Conservation (phyloP, 306 rosid genomes). For the Sphenostylis stenocarpa region DNA sequence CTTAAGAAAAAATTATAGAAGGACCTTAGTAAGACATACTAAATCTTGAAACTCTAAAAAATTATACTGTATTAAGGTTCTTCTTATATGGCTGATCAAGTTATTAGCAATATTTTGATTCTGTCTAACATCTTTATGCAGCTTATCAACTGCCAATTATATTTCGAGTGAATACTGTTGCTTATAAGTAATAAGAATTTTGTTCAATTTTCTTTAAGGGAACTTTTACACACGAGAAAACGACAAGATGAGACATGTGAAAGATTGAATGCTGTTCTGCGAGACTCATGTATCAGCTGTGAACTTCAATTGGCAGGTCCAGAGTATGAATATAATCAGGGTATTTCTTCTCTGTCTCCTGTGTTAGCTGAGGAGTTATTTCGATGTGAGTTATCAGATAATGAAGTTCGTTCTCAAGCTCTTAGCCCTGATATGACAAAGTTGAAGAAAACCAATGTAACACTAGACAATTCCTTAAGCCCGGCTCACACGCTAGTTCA, state of each 20-base stretch:
- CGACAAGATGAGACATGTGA: conserved; percentile 59
- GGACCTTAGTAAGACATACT: not conserved
- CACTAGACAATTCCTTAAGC: conserved; percentile 68
- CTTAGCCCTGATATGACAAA: conserved; percentile 64
- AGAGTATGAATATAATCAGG: conserved; percentile 55
- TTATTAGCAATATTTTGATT: conserved; percentile 5
- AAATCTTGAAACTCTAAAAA: not conserved
- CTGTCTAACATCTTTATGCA: not conserved
- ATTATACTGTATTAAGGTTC: not conserved
- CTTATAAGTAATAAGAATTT: not conserved
- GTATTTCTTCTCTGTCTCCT: conserved; percentile 56
- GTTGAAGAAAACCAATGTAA: conserved; percentile 55
- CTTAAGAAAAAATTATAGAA: too few species aligned
- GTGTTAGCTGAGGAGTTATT: conserved; percentile 59
- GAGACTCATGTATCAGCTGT: conserved; percentile 62
- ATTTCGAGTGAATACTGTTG: conserved; percentile 14
- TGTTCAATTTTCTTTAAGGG: conserved; percentile 47
- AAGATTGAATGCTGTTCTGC: conserved; percentile 51
- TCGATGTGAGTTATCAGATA: conserved; percentile 48
- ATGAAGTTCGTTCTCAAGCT: conserved; percentile 56
- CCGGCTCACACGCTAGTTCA: conserved; percentile 76
- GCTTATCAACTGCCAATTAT: not conserved
- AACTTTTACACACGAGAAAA: conserved; percentile 61
- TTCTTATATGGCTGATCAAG: not conserved
- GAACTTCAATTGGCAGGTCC: conserved; percentile 70